phyloP scores from a whole-genome alignment of 495 filamentous ascomycete species.

The Patellaria atrata region DNA sequence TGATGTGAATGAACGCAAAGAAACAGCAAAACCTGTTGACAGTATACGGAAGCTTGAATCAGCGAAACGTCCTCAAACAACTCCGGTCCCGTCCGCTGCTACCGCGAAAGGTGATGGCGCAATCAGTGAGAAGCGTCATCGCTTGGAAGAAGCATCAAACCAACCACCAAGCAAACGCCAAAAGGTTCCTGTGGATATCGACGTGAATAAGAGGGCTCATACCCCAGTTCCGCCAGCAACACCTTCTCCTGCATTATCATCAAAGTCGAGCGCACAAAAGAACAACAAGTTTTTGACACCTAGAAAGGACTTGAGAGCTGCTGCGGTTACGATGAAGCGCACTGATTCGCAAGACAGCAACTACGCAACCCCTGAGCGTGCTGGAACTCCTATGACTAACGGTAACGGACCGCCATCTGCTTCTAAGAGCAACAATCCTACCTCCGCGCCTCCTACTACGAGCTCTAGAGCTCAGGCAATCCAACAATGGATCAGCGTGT shows the following conservation, averaged over 20 bases:
- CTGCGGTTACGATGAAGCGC: conserved; percentile 14
- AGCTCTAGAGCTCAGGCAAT: conserved; percentile 10
- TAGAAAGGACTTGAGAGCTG: conserved; percentile 13
- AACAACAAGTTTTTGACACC: conserved; percentile 10
- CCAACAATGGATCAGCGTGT: conserved; percentile 2
- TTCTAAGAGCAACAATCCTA: conserved; percentile 11
- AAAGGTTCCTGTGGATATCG: conserved; percentile 5
- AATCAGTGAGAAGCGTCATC: conserved; percentile 14
- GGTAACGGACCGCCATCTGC: no score
- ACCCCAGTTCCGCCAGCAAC: conserved; percentile 13
- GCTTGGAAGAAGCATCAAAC: conserved; percentile 9
- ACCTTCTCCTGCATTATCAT: conserved; percentile 17
- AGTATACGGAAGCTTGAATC: no score
- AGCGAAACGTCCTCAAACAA: no score
- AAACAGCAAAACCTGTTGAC: conserved; percentile 1
- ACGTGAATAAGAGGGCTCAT: conserved; percentile 5
- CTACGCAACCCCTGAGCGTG: conserved; percentile 13
- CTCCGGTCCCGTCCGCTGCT: conserved; percentile 1
- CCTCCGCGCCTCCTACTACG: conserved; percentile 11
- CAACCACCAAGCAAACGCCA: conserved; percentile 14
- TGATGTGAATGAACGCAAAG: conserved; percentile 3
- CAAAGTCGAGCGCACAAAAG: conserved; percentile 18
- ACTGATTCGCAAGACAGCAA: conserved; percentile 9
- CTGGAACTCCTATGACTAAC: conserved; percentile 11
- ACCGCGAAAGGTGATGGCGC: neutral